Evolutionary conservation across 2,329 filamentous ascomycete species (phyloP).

Genomic region (Ophidiomyces ophidiicola): DNA sequence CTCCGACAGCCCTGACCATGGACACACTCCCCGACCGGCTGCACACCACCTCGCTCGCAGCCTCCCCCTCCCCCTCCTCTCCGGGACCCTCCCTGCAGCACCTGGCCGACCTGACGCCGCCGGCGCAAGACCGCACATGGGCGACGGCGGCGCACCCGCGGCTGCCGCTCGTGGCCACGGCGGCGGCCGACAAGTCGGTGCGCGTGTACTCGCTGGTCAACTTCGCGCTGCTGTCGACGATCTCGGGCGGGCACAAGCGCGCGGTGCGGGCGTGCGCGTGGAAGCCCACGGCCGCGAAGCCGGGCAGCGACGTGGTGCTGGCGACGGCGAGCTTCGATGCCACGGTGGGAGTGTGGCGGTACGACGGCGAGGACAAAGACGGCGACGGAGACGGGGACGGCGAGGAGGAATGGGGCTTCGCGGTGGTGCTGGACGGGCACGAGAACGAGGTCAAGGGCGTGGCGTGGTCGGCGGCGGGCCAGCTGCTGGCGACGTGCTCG

Average conservation of each 20-base stretch:
- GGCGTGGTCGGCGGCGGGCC: conserved; percentile 52
- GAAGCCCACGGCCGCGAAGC: conserved; percentile 60
- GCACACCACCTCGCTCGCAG: background rate
- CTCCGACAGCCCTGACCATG: too few species aligned
- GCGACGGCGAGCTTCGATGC: conserved; percentile 91
- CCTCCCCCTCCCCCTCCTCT: background rate
- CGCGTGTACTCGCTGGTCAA: conserved; percentile 79
- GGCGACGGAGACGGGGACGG: conserved; percentile 42
- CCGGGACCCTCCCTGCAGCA: conserved; percentile 10
- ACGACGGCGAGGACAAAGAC: conserved; percentile 28
- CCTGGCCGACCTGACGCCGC: conserved; percentile 43
- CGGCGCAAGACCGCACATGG: conserved; percentile 60
- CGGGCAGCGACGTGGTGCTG: conserved; percentile 62
- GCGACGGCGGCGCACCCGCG: conserved; percentile 71
- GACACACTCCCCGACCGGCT: too few species aligned
- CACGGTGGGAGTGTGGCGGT: conserved; percentile 73
- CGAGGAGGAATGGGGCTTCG: conserved; percentile 82
- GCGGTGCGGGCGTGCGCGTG: conserved; percentile 77
- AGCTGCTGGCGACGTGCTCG: conserved; percentile 74
- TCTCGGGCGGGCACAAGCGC: conserved; percentile 80
- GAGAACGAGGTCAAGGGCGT: conserved; percentile 90
- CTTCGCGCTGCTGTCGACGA: conserved; percentile 63
- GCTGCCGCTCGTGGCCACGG: conserved; percentile 77
- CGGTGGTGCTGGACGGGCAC: conserved; percentile 83
- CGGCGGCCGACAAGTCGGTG: conserved; percentile 72